phyloP scores from a whole-genome alignment of 2,329 filamentous ascomycete species.

The Fusarium kyushuense region DNA sequence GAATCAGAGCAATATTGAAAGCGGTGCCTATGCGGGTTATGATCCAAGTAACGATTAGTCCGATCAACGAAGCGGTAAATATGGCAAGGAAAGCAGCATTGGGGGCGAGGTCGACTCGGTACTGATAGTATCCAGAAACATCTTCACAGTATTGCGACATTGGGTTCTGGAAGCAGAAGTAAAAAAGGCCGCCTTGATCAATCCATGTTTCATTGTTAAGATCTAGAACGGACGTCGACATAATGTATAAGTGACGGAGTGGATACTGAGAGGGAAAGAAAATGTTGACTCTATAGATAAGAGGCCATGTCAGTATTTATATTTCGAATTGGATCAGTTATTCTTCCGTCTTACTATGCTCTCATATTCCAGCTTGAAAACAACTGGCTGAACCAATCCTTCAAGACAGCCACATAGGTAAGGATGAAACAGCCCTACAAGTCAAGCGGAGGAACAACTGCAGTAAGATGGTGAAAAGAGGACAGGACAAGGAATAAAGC shows the following conservation, averaged over 20 bases:
- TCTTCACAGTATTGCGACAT: conserved; percentile 46
- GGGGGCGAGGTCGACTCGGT: conserved; percentile 62
- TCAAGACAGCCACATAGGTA: neutral
- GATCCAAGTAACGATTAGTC: conserved; percentile 56
- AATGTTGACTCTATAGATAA: neutral
- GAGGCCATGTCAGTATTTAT: neutral
- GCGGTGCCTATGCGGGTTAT: conserved; percentile 60
- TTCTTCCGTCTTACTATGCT: conserved; percentile 10
- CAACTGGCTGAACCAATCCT: conserved; percentile 1
- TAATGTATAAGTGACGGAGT: neutral
- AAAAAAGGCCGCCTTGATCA: conserved; percentile 14
- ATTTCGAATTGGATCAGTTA: neutral
- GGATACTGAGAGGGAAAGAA: neutral
- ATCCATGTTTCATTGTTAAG: conserved; percentile 42
- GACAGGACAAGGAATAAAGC: neutral
- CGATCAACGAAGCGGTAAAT: conserved; percentile 60
- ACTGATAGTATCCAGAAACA: conserved; percentile 61
- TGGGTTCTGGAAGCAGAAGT: conserved; percentile 50
- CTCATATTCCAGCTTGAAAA: neutral
- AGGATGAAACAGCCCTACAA: neutral
- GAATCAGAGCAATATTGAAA: conserved; percentile 65
- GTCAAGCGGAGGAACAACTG: neutral
- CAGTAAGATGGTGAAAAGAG: neutral
- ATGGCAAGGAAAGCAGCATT: conserved; percentile 65
- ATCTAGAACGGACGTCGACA: conserved; percentile 28